phyloP scores from a whole-genome alignment of 768 basidiomycete species.

The Auriscalpium orientale region DNA sequence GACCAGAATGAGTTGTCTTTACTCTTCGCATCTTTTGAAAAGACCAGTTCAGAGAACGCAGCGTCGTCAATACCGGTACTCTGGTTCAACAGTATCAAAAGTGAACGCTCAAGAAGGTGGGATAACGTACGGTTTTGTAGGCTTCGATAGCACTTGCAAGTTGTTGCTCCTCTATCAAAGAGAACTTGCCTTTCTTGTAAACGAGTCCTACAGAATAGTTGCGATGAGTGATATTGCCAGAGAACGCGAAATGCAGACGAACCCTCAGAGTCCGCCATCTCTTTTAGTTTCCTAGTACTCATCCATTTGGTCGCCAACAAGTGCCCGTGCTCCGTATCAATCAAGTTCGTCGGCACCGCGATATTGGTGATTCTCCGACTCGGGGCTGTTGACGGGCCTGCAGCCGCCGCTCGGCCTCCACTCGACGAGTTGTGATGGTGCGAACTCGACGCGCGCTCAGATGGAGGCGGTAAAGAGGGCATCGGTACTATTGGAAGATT shows the following conservation, averaged over 20 bases:
- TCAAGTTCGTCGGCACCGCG: constrained; percentile 28
- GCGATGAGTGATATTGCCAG: not conserved
- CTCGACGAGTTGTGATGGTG: not conserved
- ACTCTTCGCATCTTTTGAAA: constrained; percentile 53
- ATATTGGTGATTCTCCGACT: not conserved
- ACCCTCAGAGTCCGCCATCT: constrained; percentile 68
- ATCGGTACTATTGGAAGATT: constrained; percentile 23
- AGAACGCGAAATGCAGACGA: not conserved
- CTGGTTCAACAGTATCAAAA: constrained; percentile 24
- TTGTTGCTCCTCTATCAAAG: constrained; percentile 66
- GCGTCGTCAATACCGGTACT: constrained; percentile 44
- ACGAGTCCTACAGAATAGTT: constrained; percentile 50
- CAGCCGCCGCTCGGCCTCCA: not conserved
- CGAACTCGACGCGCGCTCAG: not conserved
- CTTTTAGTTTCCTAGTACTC: constrained; percentile 56
- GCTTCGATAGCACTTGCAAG: constrained; percentile 55
- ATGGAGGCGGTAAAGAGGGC: not conserved
- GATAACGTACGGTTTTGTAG: constrained; percentile 46
- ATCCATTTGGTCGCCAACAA: constrained; percentile 78
- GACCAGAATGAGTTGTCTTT: constrained; percentile 66
- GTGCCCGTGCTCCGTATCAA: constrained; percentile 51
- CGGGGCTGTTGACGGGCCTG: not conserved
- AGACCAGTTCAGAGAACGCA: constrained; percentile 57
- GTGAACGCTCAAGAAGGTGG: not conserved
- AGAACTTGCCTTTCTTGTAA: constrained; percentile 86